Percentiles rank a stretch among this genome's conserved stretches.
phyloP scores from a whole-genome alignment of 225 moss, liverwort and hornwort genomes.

The Anthoceros angustus region DNA sequence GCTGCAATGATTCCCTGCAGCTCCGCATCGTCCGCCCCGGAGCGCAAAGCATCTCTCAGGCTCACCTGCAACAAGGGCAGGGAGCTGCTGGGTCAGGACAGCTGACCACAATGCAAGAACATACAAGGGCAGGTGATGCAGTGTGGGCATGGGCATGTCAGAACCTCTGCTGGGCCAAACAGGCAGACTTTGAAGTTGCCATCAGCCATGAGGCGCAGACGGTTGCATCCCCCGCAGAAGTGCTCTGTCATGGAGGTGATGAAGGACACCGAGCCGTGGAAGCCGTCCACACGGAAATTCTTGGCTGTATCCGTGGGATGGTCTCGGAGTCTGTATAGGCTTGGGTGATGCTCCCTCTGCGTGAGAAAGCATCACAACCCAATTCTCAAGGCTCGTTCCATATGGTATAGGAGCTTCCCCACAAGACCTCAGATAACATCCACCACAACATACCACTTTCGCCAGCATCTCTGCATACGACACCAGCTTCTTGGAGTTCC shows the following conservation, averaged over 20 bases:
- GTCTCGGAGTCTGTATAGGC: conserved; percentile 51
- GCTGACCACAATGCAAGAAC: background rate
- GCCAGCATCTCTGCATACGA: conserved; percentile 84
- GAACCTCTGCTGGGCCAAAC: conserved; percentile 88
- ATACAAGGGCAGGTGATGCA: background rate
- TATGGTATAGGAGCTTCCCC: background rate
- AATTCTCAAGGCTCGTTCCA: background rate
- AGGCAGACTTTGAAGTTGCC: conserved; percentile 99
- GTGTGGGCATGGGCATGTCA: background rate
- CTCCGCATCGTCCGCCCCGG: conserved; percentile 54
- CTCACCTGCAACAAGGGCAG: conserved; percentile 46
- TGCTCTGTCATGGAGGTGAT: conserved; percentile 96
- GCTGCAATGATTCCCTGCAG: conserved; percentile 68
- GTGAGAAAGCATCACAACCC: background rate
- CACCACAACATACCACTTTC: conserved; percentile 33
- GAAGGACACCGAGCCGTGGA: conserved; percentile 71
- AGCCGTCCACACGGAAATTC: conserved; percentile 78
- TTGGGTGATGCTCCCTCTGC: conserved; percentile 63
- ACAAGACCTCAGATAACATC: background rate
- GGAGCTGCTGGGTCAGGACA: too few relatives aligned
- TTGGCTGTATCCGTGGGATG: conserved; percentile 84
- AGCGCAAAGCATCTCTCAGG: conserved; percentile 80
- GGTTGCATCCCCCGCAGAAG: conserved; percentile 95
- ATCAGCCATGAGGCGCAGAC: conserved; percentile 92
- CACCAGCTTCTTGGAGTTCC: conserved; percentile 92